phyloP scores from a whole-genome alignment of 306 rosid genomes.

The Medicago lupulina region DNA sequence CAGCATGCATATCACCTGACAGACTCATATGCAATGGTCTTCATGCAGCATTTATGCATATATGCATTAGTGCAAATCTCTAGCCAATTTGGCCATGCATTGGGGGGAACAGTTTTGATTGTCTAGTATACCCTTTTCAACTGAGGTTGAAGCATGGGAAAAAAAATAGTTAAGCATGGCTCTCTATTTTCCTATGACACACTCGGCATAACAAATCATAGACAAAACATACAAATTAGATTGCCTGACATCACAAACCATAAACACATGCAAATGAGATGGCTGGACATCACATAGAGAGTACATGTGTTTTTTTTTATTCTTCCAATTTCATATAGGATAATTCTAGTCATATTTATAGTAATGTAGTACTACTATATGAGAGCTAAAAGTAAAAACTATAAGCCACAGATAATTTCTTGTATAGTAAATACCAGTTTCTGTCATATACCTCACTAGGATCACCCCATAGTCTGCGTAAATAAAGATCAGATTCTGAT shows the following conservation, averaged over 20 bases:
- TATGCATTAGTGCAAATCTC: constrained; percentile 34
- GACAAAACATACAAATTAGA: constrained; percentile 14
- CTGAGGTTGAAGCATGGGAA: constrained; percentile 29
- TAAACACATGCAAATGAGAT: constrained; percentile 29
- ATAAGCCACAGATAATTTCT: constrained; percentile 29
- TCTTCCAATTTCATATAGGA: constrained; percentile 13
- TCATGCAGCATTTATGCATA: no score
- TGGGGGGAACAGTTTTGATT: constrained; percentile 23
- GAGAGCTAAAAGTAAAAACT: constrained; percentile 13
- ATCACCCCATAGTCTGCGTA: constrained; percentile 95
- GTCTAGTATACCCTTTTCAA: constrained; percentile 34
- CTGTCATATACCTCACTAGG: constrained; percentile 87
- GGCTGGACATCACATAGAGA: not conserved
- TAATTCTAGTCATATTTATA: constrained; percentile 13
- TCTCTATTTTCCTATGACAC: not conserved
- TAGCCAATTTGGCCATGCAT: constrained; percentile 20
- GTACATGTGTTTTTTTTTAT: not conserved
- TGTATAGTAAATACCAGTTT: constrained; percentile 28
- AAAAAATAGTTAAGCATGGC: not conserved
- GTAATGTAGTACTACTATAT: not conserved
- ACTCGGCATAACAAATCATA: constrained; percentile 9
- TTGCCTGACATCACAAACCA: constrained; percentile 11
- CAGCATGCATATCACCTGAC: constrained; percentile 28
- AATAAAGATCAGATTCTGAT: constrained; percentile 78
- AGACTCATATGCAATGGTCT: constrained; percentile 36